phyloP scores from a whole-genome alignment of 2,329 filamentous ascomycete species.

The Fusarium proliferatum region DNA sequence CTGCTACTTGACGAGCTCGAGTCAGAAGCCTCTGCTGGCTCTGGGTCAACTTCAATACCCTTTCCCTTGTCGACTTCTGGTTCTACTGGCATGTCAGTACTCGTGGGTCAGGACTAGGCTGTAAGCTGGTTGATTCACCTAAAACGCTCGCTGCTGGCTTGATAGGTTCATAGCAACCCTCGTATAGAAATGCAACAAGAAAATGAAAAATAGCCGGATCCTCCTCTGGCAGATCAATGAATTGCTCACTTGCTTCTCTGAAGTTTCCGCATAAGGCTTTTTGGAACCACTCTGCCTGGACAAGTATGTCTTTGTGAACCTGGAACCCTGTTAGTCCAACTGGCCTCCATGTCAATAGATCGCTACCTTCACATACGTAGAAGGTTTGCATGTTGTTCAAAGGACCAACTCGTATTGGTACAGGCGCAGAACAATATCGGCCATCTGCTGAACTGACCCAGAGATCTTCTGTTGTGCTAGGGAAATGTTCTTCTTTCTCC shows the following conservation, averaged over 20 bases:
- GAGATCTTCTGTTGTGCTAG: conserved; percentile 56
- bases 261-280: conserved; percentile 61
- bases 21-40: conserved; percentile 48
- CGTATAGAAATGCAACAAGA: conserved; percentile 62
- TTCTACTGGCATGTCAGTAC: conserved; percentile 30
- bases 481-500: conserved; percentile 22
- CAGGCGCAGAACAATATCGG: conserved; percentile 58
- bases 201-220: conserved; percentile 64
- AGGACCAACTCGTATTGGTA: conserved; percentile 58
- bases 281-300: conserved; percentile 60
- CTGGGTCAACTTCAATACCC: conserved; percentile 43
- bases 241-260: conserved; percentile 57
- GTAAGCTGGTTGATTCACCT: conserved; percentile 40
- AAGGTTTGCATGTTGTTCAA: conserved; percentile 57
- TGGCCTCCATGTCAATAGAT: not conserved
- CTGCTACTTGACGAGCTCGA: conserved; percentile 47
- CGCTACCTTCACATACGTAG: conserved; percentile 32
- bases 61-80: conserved; percentile 56
- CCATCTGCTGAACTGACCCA: conserved; percentile 63
- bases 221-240: conserved; percentile 62
- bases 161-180: conserved; percentile 59
- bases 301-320: conserved; percentile 60
- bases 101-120: not conserved
- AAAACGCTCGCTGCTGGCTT: conserved; percentile 56
- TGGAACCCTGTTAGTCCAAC: conserved; percentile 41